Base-by-base conservation (phyloP, 192 early-diverging fungal species). In the Gorgonomyces haynaldii region DNA sequence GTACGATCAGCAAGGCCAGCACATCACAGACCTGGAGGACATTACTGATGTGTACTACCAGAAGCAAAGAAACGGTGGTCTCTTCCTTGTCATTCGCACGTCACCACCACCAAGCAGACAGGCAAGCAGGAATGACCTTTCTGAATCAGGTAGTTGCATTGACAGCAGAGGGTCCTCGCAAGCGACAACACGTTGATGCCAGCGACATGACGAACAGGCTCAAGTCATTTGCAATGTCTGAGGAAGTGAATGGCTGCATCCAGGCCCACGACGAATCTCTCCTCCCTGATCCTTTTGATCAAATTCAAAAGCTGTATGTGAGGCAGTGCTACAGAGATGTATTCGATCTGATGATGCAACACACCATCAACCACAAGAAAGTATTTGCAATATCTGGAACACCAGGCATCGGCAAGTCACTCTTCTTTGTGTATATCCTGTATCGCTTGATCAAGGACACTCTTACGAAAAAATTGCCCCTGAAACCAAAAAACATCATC, bases 371-470 rank as follows among this genome's bases (percentile, higher is more conserved):
- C 13, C 27, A 36, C 10, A 30, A 22, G 19, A 27, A 53, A 53
- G 41, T 20, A 17, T 56, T 56, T 53, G 54, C 51, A 35, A 56
- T 56, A 37, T 56, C 46, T 57, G 54, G 54, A 34, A 56, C 54
- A 36, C 50, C 54, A 9, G 54, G 54, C 23, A 39, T 56, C 26
- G 54, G 54, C 41, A 56, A 56, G 28, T 56, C 54, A 9, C 49
- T 56, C 12, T 52, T 56, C 53, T 37, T 56, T 35, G 25, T 56
- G 17, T 56, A 56, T 27, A 56, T 56, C 29, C 28, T 56, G 37
- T 57, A 56, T 53, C 54, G 48, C 37, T 56, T 56, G 32, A 21
- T 56, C 8, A 13, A 49, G 1, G 53, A 54, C 53, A n/a, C n/a
- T n/a, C 17, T 10, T n/a, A 43, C 51, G 19, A 39, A 56, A 39